Evolutionary conservation across 345 rosid species (phyloP).

Genomic region (Hirschfeldia incana): DNA sequence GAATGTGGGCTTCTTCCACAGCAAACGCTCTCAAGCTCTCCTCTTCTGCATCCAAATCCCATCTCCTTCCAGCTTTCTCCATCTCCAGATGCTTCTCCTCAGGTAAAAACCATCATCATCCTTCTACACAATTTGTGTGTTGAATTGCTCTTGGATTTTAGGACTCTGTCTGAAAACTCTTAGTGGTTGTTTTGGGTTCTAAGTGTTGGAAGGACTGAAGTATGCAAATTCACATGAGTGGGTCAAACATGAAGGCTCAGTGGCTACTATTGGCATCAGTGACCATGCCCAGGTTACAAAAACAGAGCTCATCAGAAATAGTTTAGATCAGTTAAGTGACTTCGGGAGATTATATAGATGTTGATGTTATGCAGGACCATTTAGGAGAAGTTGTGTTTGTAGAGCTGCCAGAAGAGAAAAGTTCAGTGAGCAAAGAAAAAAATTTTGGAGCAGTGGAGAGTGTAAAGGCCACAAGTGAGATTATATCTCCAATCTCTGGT

Average conservation of each 20-base stretch:
- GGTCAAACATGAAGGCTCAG: slow-evolving; percentile 90
- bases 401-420: slow-evolving; percentile 70
- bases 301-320: not conserved
- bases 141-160: not conserved
- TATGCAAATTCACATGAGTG: slow-evolving; percentile 90
- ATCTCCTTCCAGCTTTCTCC: slow-evolving; percentile 52
- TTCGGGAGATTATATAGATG: not conserved
- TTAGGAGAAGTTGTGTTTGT: slow-evolving; percentile 95
- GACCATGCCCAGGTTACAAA: slow-evolving; percentile 86
- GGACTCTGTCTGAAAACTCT: slow-evolving; percentile 7
- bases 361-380: slow-evolving; percentile 57
- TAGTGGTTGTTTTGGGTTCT: slow-evolving; percentile 9
- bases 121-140: slow-evolving; percentile 1
- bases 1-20: slow-evolving; percentile 94
- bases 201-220: slow-evolving; percentile 88
- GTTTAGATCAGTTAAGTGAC: not conserved
- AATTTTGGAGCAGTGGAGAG: not conserved
- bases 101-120: slow-evolving; percentile 40
- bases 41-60: slow-evolving; percentile 34
- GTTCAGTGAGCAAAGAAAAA: slow-evolving; percentile 50
- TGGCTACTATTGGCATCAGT: slow-evolving; percentile 84
- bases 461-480: not conserved
- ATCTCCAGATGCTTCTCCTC: slow-evolving; percentile 84
- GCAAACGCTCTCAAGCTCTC: slow-evolving; percentile 80
- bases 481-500: not conserved